phyloP scores from a whole-genome alignment of 202 grass and related monocot genomes.

The Dendrocalamus latiflorus region DNA sequence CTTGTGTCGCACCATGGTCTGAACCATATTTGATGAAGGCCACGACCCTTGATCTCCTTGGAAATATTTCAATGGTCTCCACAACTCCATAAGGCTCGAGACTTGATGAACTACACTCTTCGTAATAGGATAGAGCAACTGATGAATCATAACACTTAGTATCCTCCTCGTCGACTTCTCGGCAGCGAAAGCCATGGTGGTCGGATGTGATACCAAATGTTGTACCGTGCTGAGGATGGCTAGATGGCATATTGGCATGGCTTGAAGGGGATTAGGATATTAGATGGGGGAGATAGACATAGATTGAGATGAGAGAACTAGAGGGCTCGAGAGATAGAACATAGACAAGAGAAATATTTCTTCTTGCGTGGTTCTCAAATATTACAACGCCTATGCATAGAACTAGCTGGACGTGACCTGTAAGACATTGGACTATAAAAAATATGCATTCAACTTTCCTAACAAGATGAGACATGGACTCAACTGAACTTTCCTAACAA shows the following conservation, averaged over 20 bases:
- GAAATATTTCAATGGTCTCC: background rate
- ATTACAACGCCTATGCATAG: background rate
- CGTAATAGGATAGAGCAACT: background rate
- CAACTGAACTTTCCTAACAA: background rate
- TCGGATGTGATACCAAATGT: background rate
- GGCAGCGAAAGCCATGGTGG: background rate
- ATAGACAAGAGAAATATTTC: background rate
- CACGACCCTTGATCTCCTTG: background rate
- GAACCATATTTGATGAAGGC: conserved; percentile 20
- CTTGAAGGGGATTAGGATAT: background rate
- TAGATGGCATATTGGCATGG: background rate
- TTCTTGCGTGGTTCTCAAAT: background rate
- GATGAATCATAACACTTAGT: background rate
- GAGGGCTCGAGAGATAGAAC: background rate
- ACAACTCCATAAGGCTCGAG: background rate
- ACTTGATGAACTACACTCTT: background rate
- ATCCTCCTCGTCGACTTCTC: background rate
- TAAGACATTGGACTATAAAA: background rate
- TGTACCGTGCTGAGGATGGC: background rate
- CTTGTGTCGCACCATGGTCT: background rate
- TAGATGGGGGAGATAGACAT: background rate
- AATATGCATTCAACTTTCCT: background rate
- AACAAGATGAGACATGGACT: background rate
- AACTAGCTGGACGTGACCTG: background rate
- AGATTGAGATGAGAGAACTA: background rate